phyloP scores from a whole-genome alignment of 768 basidiomycete genomes.

The Floccularia luteovirens region DNA sequence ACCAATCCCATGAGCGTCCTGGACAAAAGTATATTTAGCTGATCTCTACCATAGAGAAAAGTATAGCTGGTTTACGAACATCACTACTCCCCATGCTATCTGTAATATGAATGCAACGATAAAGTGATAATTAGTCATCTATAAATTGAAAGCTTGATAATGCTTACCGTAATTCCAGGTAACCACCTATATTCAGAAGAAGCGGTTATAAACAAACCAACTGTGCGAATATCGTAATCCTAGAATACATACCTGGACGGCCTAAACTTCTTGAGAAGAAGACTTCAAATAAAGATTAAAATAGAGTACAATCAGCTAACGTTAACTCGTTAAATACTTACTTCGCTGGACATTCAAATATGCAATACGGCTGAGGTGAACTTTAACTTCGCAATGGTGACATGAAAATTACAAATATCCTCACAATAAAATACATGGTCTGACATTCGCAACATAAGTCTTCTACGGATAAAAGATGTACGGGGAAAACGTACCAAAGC shows the following conservation, averaged over 20 bases:
- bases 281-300: conserved; percentile 14
- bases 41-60: not conserved
- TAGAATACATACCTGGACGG: conserved; percentile 43
- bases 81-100: conserved; percentile 59
- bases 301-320: conserved; percentile 6
- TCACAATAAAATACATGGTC: conserved; percentile 68
- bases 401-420: conserved; percentile 10
- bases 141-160: not conserved
- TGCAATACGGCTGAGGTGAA: conserved; percentile 39
- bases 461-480: not conserved
- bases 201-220: not conserved
- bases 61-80: conserved; percentile 25
- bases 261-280: conserved; percentile 54
- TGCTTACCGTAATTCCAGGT: conserved; percentile 51
- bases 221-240: too few relatives aligned
- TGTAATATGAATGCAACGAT: conserved; percentile 12
- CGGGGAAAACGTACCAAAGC: conserved; percentile 38
- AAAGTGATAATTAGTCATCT: conserved; percentile 1
- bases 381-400: not conserved
- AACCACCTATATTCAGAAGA: conserved; percentile 38
- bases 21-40: conserved; percentile 1
- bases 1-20: conserved; percentile 66
- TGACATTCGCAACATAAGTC: conserved; percentile 12
- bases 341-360: conserved; percentile 70
- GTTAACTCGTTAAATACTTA: conserved; percentile 15